phyloP scores from a whole-genome alignment of 2,329 filamentous ascomycete genomes.

The Scortechinia acanthostroma region DNA sequence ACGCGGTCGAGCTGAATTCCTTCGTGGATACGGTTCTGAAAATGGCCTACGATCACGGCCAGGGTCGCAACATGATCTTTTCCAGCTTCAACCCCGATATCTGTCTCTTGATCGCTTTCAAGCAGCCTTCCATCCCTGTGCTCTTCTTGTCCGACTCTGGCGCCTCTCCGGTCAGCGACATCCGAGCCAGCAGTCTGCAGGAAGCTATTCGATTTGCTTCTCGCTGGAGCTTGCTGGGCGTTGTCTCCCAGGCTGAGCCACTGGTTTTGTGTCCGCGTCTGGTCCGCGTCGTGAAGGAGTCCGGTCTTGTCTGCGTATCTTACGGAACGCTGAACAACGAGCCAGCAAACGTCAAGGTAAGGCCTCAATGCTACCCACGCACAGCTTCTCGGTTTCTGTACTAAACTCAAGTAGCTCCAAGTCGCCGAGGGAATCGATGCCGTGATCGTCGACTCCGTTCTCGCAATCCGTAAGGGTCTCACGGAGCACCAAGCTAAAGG shows the following conservation, averaged over 20 bases:
- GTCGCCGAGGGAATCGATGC: slow-evolving; percentile 2
- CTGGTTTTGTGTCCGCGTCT: slow-evolving; percentile 24
- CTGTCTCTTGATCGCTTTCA: slow-evolving; percentile 19
- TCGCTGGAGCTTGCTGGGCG: slow-evolving; percentile 22
- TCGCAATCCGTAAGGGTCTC: not conserved
- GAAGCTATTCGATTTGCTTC: slow-evolving; percentile 25
- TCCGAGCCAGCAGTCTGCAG: slow-evolving; percentile 23
- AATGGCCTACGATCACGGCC: slow-evolving; percentile 12
- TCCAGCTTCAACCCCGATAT: slow-evolving; percentile 24
- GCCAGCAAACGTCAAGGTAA: slow-evolving; percentile 11
- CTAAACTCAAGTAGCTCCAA: not conserved
- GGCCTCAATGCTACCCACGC: too few species aligned
- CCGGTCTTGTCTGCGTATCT: slow-evolving; percentile 19
- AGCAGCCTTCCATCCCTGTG: slow-evolving; percentile 20
- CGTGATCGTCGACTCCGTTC: slow-evolving; percentile 2
- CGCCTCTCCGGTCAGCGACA: slow-evolving; percentile 14
- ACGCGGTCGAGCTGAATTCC: slow-evolving; percentile 26
- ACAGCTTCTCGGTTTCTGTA: not conserved
- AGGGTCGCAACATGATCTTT: slow-evolving; percentile 18
- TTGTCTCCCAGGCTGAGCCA: slow-evolving; percentile 23
- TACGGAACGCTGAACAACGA: slow-evolving; percentile 23
- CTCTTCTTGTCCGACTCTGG: slow-evolving; percentile 21
- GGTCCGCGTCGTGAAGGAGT: slow-evolving; percentile 18
- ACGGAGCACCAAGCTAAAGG: not conserved
- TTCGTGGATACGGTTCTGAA: slow-evolving; percentile 25